Conservation (phyloP, 1,284 basidiomycete species). For the Leucoagaricus sp. region DNA sequence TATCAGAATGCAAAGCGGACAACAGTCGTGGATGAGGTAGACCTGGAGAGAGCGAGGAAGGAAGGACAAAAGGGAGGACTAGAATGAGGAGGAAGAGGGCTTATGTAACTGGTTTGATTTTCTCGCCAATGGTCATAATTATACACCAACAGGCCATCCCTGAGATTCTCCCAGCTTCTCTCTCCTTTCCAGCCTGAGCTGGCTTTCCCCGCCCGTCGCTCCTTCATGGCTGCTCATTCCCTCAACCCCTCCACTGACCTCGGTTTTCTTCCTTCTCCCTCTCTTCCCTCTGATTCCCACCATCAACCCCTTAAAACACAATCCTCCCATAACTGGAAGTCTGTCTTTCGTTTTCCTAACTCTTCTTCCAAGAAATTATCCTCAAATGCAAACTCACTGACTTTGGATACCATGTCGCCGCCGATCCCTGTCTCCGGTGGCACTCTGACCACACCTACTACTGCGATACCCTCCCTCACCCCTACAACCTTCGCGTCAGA, state of each 20-base stretch:
- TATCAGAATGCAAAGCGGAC: background rate
- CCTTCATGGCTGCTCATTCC: slow-evolving; percentile 29
- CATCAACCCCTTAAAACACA: slow-evolving; percentile 30
- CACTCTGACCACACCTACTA: slow-evolving; percentile 38
- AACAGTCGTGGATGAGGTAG: background rate
- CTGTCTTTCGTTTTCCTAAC: slow-evolving; percentile 58
- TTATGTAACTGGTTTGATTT: slow-evolving; percentile 14
- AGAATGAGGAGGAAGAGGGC: background rate
- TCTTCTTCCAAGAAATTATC: slow-evolving; percentile 54
- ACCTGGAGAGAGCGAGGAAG: background rate
- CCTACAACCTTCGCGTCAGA: slow-evolving; percentile 51
- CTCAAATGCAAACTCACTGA: slow-evolving; percentile 29
- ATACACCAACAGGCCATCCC: slow-evolving; percentile 20
- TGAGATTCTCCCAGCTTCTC: slow-evolving; percentile 17
- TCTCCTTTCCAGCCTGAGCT: slow-evolving; percentile 16
- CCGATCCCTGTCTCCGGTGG: slow-evolving; percentile 35
- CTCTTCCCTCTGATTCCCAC: slow-evolving; percentile 22
- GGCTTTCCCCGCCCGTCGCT: slow-evolving; percentile 12
- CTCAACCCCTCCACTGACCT: slow-evolving; percentile 22
- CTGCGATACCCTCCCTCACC: slow-evolving; percentile 49
- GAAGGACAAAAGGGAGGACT: background rate
- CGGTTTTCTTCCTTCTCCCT: slow-evolving; percentile 18
- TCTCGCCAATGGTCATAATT: slow-evolving; percentile 18
- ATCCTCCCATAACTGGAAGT: slow-evolving; percentile 54
- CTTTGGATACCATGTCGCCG: slow-evolving; percentile 40